Base-by-base conservation (phyloP, 371 early-diverging fungal genomes). In the Mucor irregularis region DNA sequence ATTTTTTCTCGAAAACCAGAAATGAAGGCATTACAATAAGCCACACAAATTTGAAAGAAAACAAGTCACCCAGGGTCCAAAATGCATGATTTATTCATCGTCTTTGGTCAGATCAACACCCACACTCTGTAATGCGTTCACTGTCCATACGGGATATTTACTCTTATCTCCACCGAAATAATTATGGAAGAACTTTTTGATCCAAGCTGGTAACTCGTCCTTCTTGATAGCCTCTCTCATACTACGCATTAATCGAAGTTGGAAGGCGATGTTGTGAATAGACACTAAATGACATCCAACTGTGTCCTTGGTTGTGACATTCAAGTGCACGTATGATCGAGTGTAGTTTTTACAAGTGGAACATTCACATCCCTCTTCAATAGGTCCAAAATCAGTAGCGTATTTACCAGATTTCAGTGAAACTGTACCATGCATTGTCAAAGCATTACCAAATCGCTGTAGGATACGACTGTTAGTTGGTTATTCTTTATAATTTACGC, bases 221-320 rank as follows among this genome's bases (percentile, higher is more conserved):
- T 83, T 78, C 11, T 80, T 62, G 44, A 98, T 93, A 22, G 89
- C 84, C 37, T 80, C 71, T 59, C 94, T 86, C 59, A 96, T 90
- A 51, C 87, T 83, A 43, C 82, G 69, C 91, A 93, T 95, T 40
- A 98, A 68, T 33, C 89, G 81, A 77, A 93, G 80, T 76, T 96
- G 95, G 82, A 89, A 98, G 5, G 90, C 84, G 39, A 96, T 83
- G 66, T 98, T 98, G 68, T 98, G 98, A 29, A 91, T 74, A 4
- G 95, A 86, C 24, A 96, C 69, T 56, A 98, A 74, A 56, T 92
- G 94, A 71, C 95, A 94, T 11, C 91, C 95, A n/a, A 92, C 92
- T 2, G 95, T 92, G 49, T 94, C 94, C 57, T 86, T 88, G 47
- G 90, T 86, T 8, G 69, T 59, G 11, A 62, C 40, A 33, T 47